Percentiles rank a stretch among this genome's conserved stretches.
phyloP scores from a whole-genome alignment of 2,329 filamentous ascomycete species.

The Cladosporium sp. region DNA sequence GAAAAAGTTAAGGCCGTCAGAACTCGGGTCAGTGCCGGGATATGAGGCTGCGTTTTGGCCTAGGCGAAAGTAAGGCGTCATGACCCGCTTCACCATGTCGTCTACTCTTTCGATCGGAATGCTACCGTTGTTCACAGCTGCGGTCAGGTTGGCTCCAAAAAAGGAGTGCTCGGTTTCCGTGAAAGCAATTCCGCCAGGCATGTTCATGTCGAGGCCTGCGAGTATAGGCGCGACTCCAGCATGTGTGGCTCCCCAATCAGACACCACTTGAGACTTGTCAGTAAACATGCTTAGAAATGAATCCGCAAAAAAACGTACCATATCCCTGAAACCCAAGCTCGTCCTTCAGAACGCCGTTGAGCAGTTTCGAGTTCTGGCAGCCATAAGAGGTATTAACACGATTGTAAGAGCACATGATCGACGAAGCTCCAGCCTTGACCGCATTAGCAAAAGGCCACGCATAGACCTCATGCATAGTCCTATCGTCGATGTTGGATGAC shows the following conservation, averaged over 20 bases:
- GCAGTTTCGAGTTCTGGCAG: conserved; percentile 57
- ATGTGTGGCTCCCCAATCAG: conserved; percentile 59
- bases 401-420: conserved; percentile 42
- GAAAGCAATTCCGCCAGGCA: conserved; percentile 45
- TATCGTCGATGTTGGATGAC: conserved; percentile 41
- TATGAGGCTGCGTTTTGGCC: conserved; percentile 47
- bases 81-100: conserved; percentile 51
- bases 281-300: neutral
- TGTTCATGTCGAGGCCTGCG: conserved; percentile 54
- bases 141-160: conserved; percentile 33
- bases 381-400: conserved; percentile 63
- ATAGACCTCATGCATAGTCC: conserved; percentile 59
- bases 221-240: conserved; percentile 30
- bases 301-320: neutral
- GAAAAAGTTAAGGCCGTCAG: conserved; percentile 19
- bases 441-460: conserved; percentile 30
- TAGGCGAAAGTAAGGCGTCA: conserved; percentile 53
- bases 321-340: conserved; percentile 69
- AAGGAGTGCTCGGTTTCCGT: conserved; percentile 14
- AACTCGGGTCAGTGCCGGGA: conserved; percentile 33
- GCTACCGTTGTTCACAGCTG: conserved; percentile 51
- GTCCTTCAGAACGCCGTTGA: conserved; percentile 66
- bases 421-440: conserved; percentile 25
- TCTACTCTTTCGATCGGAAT: conserved; percentile 51
- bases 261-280: conserved; percentile 59